Evolutionary conservation across 2,329 filamentous ascomycete genomes (phyloP), one percentile per base, ranked within the genome.

Genomic region (Arthrobotrys sphaeroides): DNA sequence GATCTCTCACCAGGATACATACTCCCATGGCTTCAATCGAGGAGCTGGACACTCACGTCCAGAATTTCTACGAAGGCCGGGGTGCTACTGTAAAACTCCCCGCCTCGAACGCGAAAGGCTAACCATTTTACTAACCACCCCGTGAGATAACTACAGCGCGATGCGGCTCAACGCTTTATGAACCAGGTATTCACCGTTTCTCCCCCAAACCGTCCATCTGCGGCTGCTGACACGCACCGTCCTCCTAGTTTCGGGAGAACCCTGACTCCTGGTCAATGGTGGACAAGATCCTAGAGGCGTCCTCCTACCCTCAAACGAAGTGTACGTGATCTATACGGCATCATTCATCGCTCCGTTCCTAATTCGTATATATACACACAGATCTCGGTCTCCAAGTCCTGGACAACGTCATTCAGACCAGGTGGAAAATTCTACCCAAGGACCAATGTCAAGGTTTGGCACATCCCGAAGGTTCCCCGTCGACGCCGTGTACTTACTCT

Each of bases 261-360:
- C 94, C 94, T 72, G 95, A 99, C 85, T 91, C 95, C 74, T 99
- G 95, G 95, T 88, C 98, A 79, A 89, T 97, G 83, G 95, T 98
- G 81, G 95, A 97, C 83, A 94, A 97, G 85, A 97, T 99, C 81
- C 88, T 99, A 77, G 91, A 94, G 84, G 91, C 96, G 83, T 92
- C 95, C 78, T 90, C 90, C 83, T 96, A 97, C 82, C 90, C 93
- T 65, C 93, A 98, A 84, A 99, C 95, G 77, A 99, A 99, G 86
- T 99, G 93, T 94, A 85, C 81, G 90, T 67, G 51, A 24, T 36
- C 6, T 18, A 28, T 43, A 24, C 36, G 24, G 28, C 59, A 51
- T 57, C 18, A 60, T 36, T 40, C 36, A 59, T 72, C 67, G 24
- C 22, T 53, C 10, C 60, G 9, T 26, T 49, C 40, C 33, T 51